These are phyloP conservation scores for Shiraia sp. DNA, from an alignment of 2,329 filamentous ascomycete species.

Conservation along the genomic window DNA sequence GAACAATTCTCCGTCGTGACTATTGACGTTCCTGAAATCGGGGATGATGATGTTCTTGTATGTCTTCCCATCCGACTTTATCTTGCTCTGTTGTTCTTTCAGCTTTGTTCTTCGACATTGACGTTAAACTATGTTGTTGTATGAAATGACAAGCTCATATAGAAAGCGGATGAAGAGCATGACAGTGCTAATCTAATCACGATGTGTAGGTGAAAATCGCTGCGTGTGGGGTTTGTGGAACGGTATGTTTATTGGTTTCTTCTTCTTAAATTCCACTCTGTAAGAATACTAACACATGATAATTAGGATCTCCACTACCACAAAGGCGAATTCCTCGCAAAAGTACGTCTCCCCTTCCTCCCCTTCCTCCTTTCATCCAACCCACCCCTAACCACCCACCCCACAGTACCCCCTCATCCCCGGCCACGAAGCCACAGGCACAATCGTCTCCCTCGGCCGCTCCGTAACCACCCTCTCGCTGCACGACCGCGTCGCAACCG, in stretches of 20 bases:
- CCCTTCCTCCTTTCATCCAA: too few relatives aligned
- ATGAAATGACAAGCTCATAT: background rate
- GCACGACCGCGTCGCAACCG: slow-evolving; percentile 64
- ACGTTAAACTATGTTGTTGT: too few relatives aligned
- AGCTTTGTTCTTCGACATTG: too few relatives aligned
- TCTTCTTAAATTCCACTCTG: background rate
- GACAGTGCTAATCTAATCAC: slow-evolving; percentile 1
- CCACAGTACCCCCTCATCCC: slow-evolving; percentile 27
- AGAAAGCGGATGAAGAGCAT: background rate
- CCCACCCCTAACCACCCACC: background rate
- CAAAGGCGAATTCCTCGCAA: slow-evolving; percentile 30
- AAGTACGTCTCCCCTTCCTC: slow-evolving; percentile 8
- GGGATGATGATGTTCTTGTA: slow-evolving; percentile 30
- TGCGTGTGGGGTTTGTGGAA: slow-evolving; percentile 30
- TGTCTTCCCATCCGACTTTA: background rate
- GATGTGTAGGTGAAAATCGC: slow-evolving; percentile 31
- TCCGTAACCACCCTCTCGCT: slow-evolving; percentile 64
- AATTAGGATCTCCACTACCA: slow-evolving; percentile 33
- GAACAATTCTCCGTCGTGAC: slow-evolving; percentile 24
- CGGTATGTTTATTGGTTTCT: slow-evolving; percentile 13
- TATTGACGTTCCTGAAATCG: slow-evolving; percentile 20
- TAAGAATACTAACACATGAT: slow-evolving; percentile 1
- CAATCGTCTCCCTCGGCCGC: slow-evolving; percentile 62
- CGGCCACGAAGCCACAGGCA: slow-evolving; percentile 68
- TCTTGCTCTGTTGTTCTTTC: too few relatives aligned